Evolutionary conservation across 1,284 basidiomycete species (phyloP).

Genomic region (Lignosus rhinocerotis): DNA sequence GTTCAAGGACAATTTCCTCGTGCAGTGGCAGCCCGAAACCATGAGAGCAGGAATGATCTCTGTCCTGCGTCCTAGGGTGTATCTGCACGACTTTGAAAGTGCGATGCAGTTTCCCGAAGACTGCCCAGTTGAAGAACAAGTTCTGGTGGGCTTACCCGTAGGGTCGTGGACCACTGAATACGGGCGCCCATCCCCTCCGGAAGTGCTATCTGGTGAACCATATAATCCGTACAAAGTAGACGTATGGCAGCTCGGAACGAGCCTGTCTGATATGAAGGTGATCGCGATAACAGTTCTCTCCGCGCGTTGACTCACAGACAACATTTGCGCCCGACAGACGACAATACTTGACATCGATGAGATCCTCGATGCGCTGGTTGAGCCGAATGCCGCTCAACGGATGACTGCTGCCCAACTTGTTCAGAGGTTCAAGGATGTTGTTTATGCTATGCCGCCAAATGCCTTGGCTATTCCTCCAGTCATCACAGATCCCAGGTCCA

Average conservation of each 20-base stretch:
- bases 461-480: not conserved
- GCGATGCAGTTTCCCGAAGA: conserved; percentile 8
- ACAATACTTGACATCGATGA: conserved; percentile 1
- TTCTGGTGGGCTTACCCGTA: not conserved
- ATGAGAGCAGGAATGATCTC: not conserved
- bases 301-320: not conserved
- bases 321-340: not conserved
- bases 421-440: not conserved
- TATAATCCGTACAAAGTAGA: conserved; percentile 19
- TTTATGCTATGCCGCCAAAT: not conserved
- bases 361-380: not conserved
- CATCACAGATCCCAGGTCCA: not conserved
- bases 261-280: conserved; percentile 8
- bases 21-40: conserved; percentile 16
- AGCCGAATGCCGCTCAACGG: not conserved
- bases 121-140: conserved; percentile 12
- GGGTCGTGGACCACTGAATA: not conserved
- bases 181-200: conserved; percentile 20
- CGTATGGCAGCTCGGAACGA: conserved; percentile 9
- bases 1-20: conserved; percentile 17
- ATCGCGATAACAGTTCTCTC: no score
- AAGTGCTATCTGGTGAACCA: conserved; percentile 19
- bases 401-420: not conserved
- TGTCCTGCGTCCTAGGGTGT: not conserved
- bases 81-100: conserved; percentile 14